Base-by-base conservation (phyloP, 352 stramenopile genomes). In the Thalassiosira hispida region DNA sequence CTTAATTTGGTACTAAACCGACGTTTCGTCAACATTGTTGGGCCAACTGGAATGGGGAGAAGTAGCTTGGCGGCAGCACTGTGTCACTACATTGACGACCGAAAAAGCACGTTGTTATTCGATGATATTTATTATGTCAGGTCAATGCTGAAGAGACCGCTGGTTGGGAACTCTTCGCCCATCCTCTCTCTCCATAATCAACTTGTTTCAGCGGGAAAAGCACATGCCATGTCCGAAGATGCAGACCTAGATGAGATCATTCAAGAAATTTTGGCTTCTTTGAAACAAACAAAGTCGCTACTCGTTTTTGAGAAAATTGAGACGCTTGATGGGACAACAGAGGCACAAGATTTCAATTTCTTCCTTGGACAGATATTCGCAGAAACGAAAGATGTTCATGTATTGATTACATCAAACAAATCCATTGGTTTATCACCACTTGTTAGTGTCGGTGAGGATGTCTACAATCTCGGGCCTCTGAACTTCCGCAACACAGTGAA, bases 1-100 rank as follows among this genome's bases (percentile, higher is more conserved):
- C 67, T 95, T 22, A 63, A 92, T 53, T 70, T 93, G 4, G 77
- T 87, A 38, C 61, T 94, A 35, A 65, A 65, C 5, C 82, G 88
- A 16, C 57, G 88, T 3, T 71, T 94, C 25, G 87, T 95, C 7
- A 89, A 82, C 47, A 61, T 94, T 18, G 33, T 93, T 0, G 90
- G 90, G 27, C 72, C 85, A 25, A 38, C 73, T 44, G 91, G 91
- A 9, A 85, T 93, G 16, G 91, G 91, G 16, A 81, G 92, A 46
- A 87, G 69, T 35, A 91, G 87, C 11, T 62, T 94, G 9, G 87
- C 82, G 27, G 84, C 83, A 33, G 80, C 77, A 31, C 51, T 92
- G 16, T 92, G 85, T 52, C 78, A 91, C 29, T 95, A 95, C 78
- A 91, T 94, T 56, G 84, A 92, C 44, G 88, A 93, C 55, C 55